Evolutionary conservation across 163 green algal species (phyloP).

Genomic region (Prototheca cutis): DNA sequence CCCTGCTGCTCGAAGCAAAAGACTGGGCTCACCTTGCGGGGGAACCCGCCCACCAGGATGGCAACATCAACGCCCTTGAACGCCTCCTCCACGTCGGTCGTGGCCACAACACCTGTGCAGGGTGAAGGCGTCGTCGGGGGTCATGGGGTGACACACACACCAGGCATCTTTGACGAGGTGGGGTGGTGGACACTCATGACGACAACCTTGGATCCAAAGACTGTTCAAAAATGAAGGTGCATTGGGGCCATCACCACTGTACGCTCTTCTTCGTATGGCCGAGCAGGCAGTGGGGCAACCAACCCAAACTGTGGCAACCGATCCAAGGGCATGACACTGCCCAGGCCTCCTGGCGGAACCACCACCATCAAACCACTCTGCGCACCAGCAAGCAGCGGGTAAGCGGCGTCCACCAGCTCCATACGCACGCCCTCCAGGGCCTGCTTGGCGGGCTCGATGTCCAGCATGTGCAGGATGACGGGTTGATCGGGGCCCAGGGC

Average conservation of each 20-base stretch:
- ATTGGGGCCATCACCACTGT: no score
- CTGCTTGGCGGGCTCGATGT: conserved; percentile 73
- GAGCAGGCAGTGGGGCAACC: no score
- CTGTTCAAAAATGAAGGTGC: no score
- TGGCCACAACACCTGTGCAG: conserved; percentile 55
- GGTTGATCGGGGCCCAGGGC: conserved; percentile 79
- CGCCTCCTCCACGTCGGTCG: conserved; percentile 63
- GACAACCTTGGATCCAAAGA: no score
- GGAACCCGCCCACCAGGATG: conserved; percentile 92
- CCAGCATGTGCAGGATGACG: conserved; percentile 90
- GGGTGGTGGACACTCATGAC: no score
- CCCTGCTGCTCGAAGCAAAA: background rate
- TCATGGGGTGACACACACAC: no score
- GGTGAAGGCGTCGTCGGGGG: background rate
- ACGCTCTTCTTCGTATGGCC: no score
- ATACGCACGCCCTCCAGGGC: conserved; percentile 85
- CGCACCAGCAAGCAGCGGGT: conserved; percentile 60
- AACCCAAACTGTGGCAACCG: no score
- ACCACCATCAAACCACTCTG: background rate
- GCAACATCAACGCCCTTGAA: conserved; percentile 82
- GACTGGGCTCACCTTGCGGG: conserved; percentile 60
- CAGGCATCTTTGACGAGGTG: background rate
- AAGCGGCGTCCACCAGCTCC: conserved; percentile 88
- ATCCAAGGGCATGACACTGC: no score
- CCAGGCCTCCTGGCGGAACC: background rate